phyloP scores from a whole-genome alignment of 768 basidiomycete species.

The Termitomyces sp. region DNA sequence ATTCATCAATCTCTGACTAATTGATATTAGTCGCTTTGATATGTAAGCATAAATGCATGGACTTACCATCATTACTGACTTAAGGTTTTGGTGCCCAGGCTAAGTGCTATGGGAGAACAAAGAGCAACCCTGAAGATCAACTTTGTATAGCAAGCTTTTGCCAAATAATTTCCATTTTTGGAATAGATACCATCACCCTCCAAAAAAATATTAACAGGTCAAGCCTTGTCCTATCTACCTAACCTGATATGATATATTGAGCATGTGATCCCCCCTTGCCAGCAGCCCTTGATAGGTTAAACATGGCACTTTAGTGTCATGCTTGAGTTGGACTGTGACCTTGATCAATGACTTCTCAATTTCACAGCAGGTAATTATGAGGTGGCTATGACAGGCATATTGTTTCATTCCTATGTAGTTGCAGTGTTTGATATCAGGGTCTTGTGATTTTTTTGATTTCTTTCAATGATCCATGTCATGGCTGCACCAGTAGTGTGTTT shows the following conservation, averaged over 20 bases:
- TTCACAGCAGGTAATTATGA: too few species aligned
- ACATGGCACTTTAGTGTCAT: too few species aligned
- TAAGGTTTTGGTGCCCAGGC: background rate
- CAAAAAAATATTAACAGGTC: background rate
- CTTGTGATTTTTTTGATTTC: too few species aligned
- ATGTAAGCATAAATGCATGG: background rate
- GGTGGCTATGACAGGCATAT: too few species aligned
- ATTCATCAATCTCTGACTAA: background rate
- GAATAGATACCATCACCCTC: background rate
- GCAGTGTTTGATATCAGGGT: too few species aligned
- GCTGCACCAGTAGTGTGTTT: too few species aligned
- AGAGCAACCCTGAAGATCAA: background rate
- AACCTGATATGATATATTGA: background rate
- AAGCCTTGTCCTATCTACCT: background rate
- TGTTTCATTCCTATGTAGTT: too few species aligned
- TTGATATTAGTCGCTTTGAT: background rate
- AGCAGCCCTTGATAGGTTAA: too few species aligned
- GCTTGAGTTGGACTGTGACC: too few species aligned
- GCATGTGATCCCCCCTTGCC: background rate
- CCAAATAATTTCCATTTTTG: background rate
- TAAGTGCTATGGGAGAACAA: background rate
- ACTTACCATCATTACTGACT: background rate
- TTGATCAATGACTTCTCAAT: too few species aligned
- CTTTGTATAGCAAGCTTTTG: background rate
- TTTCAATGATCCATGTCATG: too few species aligned